Conservation (phyloP, 2,329 filamentous ascomycete species). For the Torrubiella hemipterigena region DNA sequence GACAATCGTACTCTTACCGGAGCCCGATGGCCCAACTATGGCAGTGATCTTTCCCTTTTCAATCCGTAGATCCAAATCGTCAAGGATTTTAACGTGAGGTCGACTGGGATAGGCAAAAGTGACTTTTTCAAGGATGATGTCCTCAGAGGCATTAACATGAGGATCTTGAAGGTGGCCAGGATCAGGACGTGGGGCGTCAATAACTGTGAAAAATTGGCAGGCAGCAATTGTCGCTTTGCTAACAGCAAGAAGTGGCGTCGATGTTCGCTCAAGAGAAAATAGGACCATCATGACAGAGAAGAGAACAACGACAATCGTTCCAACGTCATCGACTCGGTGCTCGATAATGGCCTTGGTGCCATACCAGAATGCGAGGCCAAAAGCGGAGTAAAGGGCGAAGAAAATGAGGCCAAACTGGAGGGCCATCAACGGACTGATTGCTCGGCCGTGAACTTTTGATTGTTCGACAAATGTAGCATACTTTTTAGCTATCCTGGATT, state of each 20-base stretch:
- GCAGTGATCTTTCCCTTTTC: conserved; percentile 50
- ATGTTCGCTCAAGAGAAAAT: neutral
- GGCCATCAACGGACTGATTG: neutral
- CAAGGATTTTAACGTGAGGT: conserved; percentile 43
- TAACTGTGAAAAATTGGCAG: neutral
- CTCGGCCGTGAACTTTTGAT: neutral
- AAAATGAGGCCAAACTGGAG: neutral
- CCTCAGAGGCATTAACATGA: no score
- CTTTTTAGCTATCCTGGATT: neutral
- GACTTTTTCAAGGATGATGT: conserved; percentile 35
- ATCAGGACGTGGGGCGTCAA: neutral
- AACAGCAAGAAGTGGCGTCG: neutral
- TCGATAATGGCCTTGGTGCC: neutral
- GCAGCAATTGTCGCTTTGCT: neutral
- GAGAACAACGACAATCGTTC: neutral
- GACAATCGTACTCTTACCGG: conserved; percentile 58
- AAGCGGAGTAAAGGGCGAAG: neutral
- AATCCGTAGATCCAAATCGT: conserved; percentile 39
- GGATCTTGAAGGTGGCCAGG: neutral
- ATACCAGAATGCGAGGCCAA: neutral
- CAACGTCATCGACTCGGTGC: neutral
- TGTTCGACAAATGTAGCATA: neutral
- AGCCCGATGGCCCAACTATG: conserved; percentile 55
- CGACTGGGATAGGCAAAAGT: conserved; percentile 54
- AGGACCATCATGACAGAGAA: neutral